phyloP scores from a whole-genome alignment of 768 basidiomycete species.

The Pleurotus pulmonarius region DNA sequence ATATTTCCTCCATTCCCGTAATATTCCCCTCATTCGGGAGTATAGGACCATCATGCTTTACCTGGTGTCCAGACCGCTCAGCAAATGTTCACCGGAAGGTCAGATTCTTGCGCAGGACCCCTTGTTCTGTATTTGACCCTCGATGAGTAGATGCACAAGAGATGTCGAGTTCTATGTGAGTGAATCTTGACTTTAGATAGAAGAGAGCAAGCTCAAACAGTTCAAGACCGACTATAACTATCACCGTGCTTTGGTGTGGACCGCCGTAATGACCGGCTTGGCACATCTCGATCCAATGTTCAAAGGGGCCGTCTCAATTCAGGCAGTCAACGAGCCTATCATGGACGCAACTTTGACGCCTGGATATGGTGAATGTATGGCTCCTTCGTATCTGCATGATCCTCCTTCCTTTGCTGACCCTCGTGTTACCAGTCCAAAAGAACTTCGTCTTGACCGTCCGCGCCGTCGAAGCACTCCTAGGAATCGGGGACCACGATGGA shows the following conservation, averaged over 20 bases:
- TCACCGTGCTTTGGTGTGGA: conserved; percentile 76
- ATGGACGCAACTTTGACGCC: conserved; percentile 69
- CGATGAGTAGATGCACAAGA: conserved; percentile 50
- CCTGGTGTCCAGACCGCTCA: conserved; percentile 62
- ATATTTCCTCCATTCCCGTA: conserved; percentile 51
- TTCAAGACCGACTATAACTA: conserved; percentile 67
- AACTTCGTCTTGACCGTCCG: conserved; percentile 69
- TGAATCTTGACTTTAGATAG: neutral
- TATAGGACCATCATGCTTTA: conserved; percentile 53
- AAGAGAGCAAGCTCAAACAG: conserved; percentile 7
- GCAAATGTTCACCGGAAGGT: conserved; percentile 72
- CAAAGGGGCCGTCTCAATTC: conserved; percentile 59
- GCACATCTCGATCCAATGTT: conserved; percentile 70
- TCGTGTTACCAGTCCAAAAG: conserved; percentile 48
- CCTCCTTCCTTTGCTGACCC: neutral
- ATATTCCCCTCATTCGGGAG: neutral
- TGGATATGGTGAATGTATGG: conserved; percentile 63
- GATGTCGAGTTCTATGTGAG: conserved; percentile 73
- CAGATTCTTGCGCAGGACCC: conserved; percentile 11
- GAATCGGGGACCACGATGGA: conserved; percentile 34
- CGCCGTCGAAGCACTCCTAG: conserved; percentile 58
- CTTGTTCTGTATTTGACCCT: neutral
- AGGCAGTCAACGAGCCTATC: conserved; percentile 78
- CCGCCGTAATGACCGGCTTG: conserved; percentile 72
- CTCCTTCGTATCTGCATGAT: conserved; percentile 4